Evolutionary conservation across 257 asterid genomes (phyloP).

Genomic region (Prunella vulgaris): DNA sequence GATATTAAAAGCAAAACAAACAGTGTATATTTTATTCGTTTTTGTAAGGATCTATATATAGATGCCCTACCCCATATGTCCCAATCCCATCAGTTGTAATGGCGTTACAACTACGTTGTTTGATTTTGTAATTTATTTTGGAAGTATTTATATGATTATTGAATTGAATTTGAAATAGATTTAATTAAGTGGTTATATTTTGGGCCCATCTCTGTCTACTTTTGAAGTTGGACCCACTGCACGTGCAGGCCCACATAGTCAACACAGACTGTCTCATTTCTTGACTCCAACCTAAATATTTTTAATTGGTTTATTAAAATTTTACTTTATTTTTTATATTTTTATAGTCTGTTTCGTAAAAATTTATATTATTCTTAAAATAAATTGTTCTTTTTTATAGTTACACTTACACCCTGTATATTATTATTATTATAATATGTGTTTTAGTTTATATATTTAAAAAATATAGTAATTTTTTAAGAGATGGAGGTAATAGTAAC

Average conservation of each 20-base stretch:
- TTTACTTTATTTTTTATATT: too few species aligned
- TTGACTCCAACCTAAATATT: neutral
- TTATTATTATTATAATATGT: too few species aligned
- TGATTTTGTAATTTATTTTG: neutral
- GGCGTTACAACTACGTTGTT: neutral
- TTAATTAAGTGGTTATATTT: neutral
- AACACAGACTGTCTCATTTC: slow-evolving; percentile 7
- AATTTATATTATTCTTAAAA: too few species aligned
- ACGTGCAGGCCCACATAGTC: slow-evolving; percentile 42
- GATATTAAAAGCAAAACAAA: neutral
- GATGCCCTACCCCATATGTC: neutral
- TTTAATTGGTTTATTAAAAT: too few species aligned
- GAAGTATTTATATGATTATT: neutral
- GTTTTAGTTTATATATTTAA: too few species aligned
- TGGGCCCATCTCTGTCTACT: slow-evolving; percentile 3
- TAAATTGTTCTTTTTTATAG: too few species aligned
- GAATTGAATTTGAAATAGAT: neutral
- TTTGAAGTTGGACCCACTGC: slow-evolving; percentile 38
- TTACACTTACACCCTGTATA: too few species aligned
- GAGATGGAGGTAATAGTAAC: too few species aligned
- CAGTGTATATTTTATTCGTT: neutral
- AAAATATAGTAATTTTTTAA: too few species aligned
- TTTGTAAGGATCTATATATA: neutral
- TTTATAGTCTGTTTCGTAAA: too few species aligned
- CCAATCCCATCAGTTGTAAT: neutral